Base-by-base conservation (phyloP, 1,139 yeast species). In the Suhomyces yuchorum region DNA sequence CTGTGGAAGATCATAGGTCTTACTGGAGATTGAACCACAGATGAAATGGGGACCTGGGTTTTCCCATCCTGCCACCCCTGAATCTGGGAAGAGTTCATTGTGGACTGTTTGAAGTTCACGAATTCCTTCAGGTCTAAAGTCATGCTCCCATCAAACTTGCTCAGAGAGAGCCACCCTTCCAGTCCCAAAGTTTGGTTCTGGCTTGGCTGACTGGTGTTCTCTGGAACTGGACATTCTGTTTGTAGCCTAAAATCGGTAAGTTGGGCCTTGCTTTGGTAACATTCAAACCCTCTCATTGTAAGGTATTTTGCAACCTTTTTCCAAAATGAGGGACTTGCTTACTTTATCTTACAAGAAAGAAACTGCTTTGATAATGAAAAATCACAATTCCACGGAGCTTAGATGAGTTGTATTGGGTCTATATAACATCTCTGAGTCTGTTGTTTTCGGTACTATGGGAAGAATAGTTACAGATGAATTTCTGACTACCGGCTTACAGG, bases 21-120 rank as follows among this genome's bases (percentile, higher is more conserved):
- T 2, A 30, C 41, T 4, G 47, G 47, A 7, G 47, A 40, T 23
- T 44, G 47, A 2, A 44, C 41, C 40, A 44, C 47, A 8, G 47
- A 44, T 2, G 41, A 48, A n/a, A 35, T 48, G 30, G 34, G 48
- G 20, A 33, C 32, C 19, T 33, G 52, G 37, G 14, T 43, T 34
- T 7, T 48, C 37, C 50, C 50, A 19, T 15, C 23, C 12, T 18
- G 38, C 51, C 46, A 47, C 8, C 11, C 18, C 34, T 30, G 34
- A 15, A 30, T 8, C 17, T 30, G 34, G 14, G 34, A 30, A 14
- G 34, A 30, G 14, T 30, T 30, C 34, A 30, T 6, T 2, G 34
- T 30, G 34, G 34, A 30, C 11, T 30, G 34, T 30, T 30, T 30
- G 9, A 4, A n/a, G 18, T 8, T 30, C 18, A 30, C 2, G 9